Conservation (phyloP, 768 basidiomycete genomes). For the Tylopilus sp. region DNA sequence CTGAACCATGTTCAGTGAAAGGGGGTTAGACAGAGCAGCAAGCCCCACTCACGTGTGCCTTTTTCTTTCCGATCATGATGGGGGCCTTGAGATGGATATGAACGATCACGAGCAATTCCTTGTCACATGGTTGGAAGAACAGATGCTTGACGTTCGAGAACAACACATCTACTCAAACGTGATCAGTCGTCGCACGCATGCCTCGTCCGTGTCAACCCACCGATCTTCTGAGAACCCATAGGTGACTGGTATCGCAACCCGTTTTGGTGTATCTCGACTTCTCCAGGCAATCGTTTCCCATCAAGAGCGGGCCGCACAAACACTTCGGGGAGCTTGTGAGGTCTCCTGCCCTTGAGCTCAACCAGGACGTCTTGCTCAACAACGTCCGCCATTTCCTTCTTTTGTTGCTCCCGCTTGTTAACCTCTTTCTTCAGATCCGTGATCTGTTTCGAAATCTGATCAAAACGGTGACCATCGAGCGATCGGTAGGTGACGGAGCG, state of each 20-base stretch:
- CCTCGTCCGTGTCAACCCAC: slow-evolving; percentile 41
- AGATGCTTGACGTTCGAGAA: slow-evolving; percentile 98
- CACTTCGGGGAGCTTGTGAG: slow-evolving; percentile 84
- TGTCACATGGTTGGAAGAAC: slow-evolving; percentile 98
- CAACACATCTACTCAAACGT: slow-evolving; percentile 62
- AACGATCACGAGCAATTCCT: slow-evolving; percentile 90
- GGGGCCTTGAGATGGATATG: slow-evolving; percentile 93
- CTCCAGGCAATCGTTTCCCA: slow-evolving; percentile 93
- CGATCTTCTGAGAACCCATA: slow-evolving; percentile 85
- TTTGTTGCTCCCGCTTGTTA: slow-evolving; percentile 95
- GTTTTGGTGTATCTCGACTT: slow-evolving; percentile 97
- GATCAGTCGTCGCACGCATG: slow-evolving; percentile 3
- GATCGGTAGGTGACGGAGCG: slow-evolving; percentile 94
- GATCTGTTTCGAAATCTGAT: slow-evolving; percentile 86
- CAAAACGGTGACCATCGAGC: slow-evolving; percentile 84
- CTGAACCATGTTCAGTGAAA: slow-evolving; percentile 35
- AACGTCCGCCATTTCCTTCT: slow-evolving; percentile 98
- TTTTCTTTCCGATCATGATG: slow-evolving; percentile 99
- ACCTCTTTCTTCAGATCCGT: slow-evolving; percentile 95
- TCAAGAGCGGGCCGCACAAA: slow-evolving; percentile 93
- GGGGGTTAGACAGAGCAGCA: not conserved
- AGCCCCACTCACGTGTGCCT: slow-evolving; percentile 69
- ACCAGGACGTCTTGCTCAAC: slow-evolving; percentile 89
- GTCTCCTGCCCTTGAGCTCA: slow-evolving; percentile 86
- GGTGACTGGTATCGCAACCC: slow-evolving; percentile 91